Evolutionary conservation across 352 stramenopile genomes (phyloP), one percentile per base, ranked within the genome.

Genomic region (Phytophthora cactorum): DNA sequence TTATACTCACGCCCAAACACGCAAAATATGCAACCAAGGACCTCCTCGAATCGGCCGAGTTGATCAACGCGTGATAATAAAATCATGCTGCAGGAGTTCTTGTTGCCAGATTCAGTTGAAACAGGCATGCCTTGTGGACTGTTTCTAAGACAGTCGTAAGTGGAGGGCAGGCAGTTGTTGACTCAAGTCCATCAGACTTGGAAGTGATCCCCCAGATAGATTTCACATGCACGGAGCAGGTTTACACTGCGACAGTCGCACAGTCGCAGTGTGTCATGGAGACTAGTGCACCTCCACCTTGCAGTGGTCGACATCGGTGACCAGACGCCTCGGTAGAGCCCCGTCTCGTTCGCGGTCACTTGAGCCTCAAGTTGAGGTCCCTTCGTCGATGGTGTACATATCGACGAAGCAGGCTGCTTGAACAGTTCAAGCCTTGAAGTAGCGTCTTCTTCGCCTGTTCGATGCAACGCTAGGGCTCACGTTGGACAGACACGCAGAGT

Each of bases 391-490:
- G 22, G 22, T 22, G 22, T 22, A 22, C 22, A 22, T 22, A 22
- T 22, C 22, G 22, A 0, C 22, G 22, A 22, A 22, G 22, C 22
- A 22, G 22, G 22, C 22, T 22, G 22, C 22, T 22, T 22, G 22
- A 22, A 22, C 22, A 22, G 22, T 22, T 22, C 22, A 22, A n/a
- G 32, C 32, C 39, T 47, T 47, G 41, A 47, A 47, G 31, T 17
- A 31, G 53, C 50, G 34, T 25, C 17, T 15, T 22, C 25, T 50
- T 29, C 51, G 15, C 50, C 63, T 66, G 55, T 44, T 44, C 45
- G 52, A 68, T 72, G 29, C 57, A 72, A 72, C 58, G 36, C 56
- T 59, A 31, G 29, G 3, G 39, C 28, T 8, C 43, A 63, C 50
- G 57, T 62, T 60, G 50, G 53, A 67, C 51, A 43, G 17, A 44